These are phyloP conservation scores for Smithsoniella earleae DNA, from an alignment of 163 green algal species.

Conservation along the genomic window DNA sequence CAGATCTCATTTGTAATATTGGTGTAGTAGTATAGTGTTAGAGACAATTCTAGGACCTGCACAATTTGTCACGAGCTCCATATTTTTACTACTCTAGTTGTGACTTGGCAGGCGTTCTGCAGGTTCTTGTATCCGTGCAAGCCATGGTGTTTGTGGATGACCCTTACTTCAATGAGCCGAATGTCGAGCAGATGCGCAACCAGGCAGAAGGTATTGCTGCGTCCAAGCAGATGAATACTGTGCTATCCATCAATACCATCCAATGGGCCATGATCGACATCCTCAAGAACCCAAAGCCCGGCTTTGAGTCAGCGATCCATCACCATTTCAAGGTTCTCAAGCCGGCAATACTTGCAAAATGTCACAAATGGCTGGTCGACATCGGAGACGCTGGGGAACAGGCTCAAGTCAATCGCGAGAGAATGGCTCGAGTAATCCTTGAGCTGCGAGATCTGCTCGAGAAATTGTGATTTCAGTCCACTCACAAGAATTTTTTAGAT, in stretches of 20 bases:
- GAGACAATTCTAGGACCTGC: too few relatives aligned
- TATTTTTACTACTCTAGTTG: too few relatives aligned
- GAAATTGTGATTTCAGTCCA: too few relatives aligned
- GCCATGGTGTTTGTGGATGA: conserved; percentile 57
- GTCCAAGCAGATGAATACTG: conserved; percentile 32
- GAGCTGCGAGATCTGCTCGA: not conserved
- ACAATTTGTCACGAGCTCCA: too few relatives aligned
- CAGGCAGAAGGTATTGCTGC: conserved; percentile 46
- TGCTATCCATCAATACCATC: conserved; percentile 44
- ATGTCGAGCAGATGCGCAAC: conserved; percentile 51
- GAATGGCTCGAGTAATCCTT: not conserved
- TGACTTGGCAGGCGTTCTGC: too few relatives aligned
- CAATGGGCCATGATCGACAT: conserved; percentile 61
- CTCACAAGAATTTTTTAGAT: too few relatives aligned
- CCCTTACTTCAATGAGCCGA: conserved; percentile 79
- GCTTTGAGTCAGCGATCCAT: conserved; percentile 48
- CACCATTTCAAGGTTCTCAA: conserved; percentile 33
- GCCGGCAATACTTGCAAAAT: conserved; percentile 27
- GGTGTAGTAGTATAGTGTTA: too few relatives aligned
- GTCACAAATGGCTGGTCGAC: conserved; percentile 8
- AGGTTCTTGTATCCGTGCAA: conserved; percentile 71
- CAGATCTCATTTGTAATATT: too few relatives aligned
- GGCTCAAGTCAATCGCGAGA: not conserved
- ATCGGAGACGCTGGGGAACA: not conserved
- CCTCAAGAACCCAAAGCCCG: conserved; percentile 49